Percentiles rank a stretch among this genome's conserved stretches.
Evolutionary conservation across 1,284 basidiomycete species (phyloP).

Genomic region (Ganoderma resinaceum): DNA sequence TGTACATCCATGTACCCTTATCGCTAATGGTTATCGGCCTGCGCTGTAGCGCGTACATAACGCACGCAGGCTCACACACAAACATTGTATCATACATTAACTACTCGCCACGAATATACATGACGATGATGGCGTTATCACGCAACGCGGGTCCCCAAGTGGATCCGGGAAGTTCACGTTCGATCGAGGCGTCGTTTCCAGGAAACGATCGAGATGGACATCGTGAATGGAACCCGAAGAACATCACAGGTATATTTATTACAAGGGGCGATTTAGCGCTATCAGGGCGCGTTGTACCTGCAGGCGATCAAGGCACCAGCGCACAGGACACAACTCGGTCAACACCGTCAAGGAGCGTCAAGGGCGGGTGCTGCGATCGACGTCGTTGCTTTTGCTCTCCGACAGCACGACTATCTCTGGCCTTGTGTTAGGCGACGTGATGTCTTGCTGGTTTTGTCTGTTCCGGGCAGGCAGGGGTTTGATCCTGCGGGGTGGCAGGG

Average conservation of each 20-base stretch:
- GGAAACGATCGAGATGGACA: neutral
- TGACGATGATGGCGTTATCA: neutral
- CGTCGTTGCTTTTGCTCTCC: conserved; percentile 14
- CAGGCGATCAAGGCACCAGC: neutral
- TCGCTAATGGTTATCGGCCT: conserved; percentile 6
- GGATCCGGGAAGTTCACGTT: neutral
- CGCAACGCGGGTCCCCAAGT: neutral
- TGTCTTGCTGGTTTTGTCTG: neutral
- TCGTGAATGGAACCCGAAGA: neutral
- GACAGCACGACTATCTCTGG: conserved; percentile 37
- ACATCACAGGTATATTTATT: neutral
- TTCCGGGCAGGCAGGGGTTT: conserved; percentile 36
- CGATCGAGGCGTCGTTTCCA: neutral
- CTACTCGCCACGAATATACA: conserved; percentile 1
- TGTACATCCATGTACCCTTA: conserved; percentile 3
- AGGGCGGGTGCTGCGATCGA: neutral
- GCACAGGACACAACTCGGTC: neutral
- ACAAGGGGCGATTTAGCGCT: neutral
- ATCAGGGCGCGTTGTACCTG: neutral
- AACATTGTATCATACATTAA: conserved; percentile 10
- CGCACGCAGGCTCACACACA: neutral
- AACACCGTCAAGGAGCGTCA: neutral
- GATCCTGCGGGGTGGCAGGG: conserved; percentile 32
- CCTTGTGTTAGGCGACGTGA: neutral
- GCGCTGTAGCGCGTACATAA: too few relatives aligned